Evolutionary conservation across 176 grass and related monocot species (phyloP).

Genomic region (Cenchrus americanus): DNA sequence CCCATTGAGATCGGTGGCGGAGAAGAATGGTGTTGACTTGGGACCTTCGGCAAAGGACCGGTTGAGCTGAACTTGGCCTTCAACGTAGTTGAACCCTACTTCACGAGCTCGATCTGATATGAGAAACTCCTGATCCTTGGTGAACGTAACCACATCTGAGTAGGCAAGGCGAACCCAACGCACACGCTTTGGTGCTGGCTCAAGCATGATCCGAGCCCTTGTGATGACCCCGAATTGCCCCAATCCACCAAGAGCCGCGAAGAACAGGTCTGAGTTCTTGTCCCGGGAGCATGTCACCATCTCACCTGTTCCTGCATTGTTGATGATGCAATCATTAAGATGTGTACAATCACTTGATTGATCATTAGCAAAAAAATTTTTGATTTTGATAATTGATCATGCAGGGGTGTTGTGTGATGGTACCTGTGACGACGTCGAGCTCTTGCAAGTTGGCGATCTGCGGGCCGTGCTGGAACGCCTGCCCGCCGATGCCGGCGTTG

Average conservation of each 20-base stretch:
- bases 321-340: too few species aligned
- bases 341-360: too few species aligned
- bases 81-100: constrained; percentile 52
- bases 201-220: constrained; percentile 50
- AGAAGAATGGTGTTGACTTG: constrained; percentile 63
- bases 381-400: too few species aligned
- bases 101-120: constrained; percentile 17
- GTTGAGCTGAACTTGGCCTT: constrained; percentile 57
- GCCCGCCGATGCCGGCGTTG: constrained; percentile 73
- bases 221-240: constrained; percentile 74
- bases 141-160: constrained; percentile 32
- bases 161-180: constrained; percentile 67
- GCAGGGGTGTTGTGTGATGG: neutral
- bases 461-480: constrained; percentile 68
- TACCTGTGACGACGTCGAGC: constrained; percentile 67
- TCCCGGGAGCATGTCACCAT: constrained; percentile 51
- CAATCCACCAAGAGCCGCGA: constrained; percentile 52
- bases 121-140: constrained; percentile 53
- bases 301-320: constrained; percentile 49
- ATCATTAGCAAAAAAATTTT: too few species aligned
- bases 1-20: neutral
- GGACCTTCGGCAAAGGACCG: constrained; percentile 35
- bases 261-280: constrained; percentile 57
- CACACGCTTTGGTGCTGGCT: constrained; percentile 29
- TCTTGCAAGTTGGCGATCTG: constrained; percentile 74